Conservation (phyloP, 2,329 filamentous ascomycete genomes). For the Botrytis tulipae region DNA sequence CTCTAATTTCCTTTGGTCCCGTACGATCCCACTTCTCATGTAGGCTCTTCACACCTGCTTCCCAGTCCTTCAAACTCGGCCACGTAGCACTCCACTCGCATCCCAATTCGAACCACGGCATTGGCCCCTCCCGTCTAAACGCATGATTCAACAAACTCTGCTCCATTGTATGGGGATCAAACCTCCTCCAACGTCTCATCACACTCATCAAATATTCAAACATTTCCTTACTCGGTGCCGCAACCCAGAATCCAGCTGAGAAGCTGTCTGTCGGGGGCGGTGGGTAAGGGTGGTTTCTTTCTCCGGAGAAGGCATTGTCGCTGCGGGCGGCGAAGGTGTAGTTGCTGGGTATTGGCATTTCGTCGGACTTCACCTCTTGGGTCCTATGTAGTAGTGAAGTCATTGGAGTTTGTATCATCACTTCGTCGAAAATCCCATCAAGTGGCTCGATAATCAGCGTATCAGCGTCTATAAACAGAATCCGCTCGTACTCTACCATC, state of each 20-base stretch:
- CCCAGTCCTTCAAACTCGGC: constrained; percentile 39
- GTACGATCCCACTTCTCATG: constrained; percentile 43
- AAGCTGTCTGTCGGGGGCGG: constrained; percentile 35
- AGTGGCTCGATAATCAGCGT: constrained; percentile 41
- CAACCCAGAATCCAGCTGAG: constrained; percentile 35
- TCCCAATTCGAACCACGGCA: constrained; percentile 44
- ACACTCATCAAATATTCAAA: constrained; percentile 42
- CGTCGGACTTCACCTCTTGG: constrained; percentile 33
- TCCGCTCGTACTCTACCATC: constrained; percentile 43
- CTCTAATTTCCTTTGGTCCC: constrained; percentile 30
- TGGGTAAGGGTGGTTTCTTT: constrained; percentile 40
- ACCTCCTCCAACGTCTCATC: constrained; percentile 40
- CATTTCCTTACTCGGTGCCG: constrained; percentile 41
- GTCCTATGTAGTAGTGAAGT: constrained; percentile 29
- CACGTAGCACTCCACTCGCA: constrained; percentile 44
- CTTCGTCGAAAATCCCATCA: constrained; percentile 43
- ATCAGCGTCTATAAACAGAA: constrained; percentile 48
- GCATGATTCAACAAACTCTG: constrained; percentile 47
- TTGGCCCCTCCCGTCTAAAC: constrained; percentile 41
- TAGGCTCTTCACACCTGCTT: constrained; percentile 39
- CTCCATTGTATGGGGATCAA: constrained; percentile 42
- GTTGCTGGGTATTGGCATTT: constrained; percentile 36
- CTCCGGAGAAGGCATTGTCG: constrained; percentile 40
- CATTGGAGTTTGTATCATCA: constrained; percentile 25
- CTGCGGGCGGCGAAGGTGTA: constrained; percentile 41